Percentiles rank a stretch among this genome's conserved stretches.
Evolutionary conservation across 352 stramenopile species (phyloP).

Genomic region (Globisporangium apiculatum): DNA sequence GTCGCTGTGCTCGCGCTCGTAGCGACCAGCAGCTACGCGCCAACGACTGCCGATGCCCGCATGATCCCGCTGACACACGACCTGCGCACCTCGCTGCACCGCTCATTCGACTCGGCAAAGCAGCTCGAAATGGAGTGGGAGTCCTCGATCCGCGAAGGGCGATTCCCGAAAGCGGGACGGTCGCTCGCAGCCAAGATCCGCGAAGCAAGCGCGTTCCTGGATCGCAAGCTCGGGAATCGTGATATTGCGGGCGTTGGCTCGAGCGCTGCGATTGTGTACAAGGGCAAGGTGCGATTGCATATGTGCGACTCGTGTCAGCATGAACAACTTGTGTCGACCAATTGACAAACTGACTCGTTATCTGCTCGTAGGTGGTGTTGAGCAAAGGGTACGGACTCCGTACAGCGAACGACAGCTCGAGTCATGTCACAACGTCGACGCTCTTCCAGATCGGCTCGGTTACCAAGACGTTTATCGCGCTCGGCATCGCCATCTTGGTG

Average conservation of each 20-base stretch:
- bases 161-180: conserved; percentile 29
- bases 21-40: not conserved
- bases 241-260: conserved; percentile 32
- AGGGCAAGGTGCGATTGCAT: conserved; percentile 23
- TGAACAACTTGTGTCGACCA: not conserved
- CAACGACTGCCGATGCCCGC: not conserved
- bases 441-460: conserved; percentile 69
- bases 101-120: not conserved
- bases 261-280: conserved; percentile 39
- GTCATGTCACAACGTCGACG: conserved; percentile 27
- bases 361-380: conserved; percentile 15
- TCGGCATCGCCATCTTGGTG: conserved; percentile 35
- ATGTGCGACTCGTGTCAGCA: not conserved
- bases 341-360: no score
- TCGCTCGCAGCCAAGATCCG: conserved; percentile 34
- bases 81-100: conserved; percentile 13
- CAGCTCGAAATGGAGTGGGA: conserved; percentile 24
- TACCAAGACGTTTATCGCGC: conserved; percentile 54
- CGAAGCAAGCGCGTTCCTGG: conserved; percentile 34
- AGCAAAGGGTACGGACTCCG: conserved; percentile 36
- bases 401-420: conserved; percentile 23
- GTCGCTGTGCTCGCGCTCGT: not conserved
- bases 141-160: conserved; percentile 21
- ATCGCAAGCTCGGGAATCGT: conserved; percentile 27
- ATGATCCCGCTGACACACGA: conserved; percentile 8